phyloP scores from a whole-genome alignment of 2,329 filamentous ascomycete species.

The Colletotrichum paranaense region DNA sequence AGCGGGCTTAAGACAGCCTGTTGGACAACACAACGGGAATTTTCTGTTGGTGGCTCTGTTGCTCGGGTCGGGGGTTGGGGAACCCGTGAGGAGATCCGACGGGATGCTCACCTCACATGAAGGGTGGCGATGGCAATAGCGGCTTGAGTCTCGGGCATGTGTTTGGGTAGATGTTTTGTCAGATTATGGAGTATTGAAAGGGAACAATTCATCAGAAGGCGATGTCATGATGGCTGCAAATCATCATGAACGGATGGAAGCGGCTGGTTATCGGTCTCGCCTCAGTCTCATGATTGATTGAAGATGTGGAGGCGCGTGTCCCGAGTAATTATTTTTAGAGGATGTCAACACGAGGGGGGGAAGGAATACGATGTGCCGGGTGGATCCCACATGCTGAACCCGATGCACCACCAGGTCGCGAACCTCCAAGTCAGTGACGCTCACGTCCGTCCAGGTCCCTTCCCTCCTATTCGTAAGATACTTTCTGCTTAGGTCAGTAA shows the following conservation, averaged over 20 bases:
- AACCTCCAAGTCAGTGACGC: not conserved
- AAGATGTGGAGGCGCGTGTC: conserved; percentile 28
- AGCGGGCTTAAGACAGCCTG: not conserved
- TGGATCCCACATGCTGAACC: conserved; percentile 19
- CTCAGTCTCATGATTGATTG: conserved; percentile 25
- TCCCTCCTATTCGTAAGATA: not conserved
- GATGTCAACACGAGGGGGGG: conserved; percentile 28
- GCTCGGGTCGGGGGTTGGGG: not conserved
- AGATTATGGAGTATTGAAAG: not conserved
- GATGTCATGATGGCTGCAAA: not conserved
- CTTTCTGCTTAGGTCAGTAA: not conserved
- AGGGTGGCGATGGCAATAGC: not conserved
- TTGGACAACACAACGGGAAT: not conserved
- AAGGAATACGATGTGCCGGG: conserved; percentile 31
- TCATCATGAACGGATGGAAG: not conserved
- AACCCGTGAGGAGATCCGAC: conserved; percentile 4
- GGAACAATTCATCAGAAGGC: not conserved
- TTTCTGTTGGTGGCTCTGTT: not conserved
- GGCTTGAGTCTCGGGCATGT: not conserved
- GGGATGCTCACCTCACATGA: not conserved
- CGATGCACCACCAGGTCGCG: conserved; percentile 4
- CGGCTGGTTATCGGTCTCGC: conserved; percentile 16
- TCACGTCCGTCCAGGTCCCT: too few species aligned
- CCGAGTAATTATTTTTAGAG: conserved; percentile 32
- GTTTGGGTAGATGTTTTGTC: not conserved